phyloP scores from a whole-genome alignment of 2,329 filamentous ascomycete genomes.

The Pyricularia sp. region DNA sequence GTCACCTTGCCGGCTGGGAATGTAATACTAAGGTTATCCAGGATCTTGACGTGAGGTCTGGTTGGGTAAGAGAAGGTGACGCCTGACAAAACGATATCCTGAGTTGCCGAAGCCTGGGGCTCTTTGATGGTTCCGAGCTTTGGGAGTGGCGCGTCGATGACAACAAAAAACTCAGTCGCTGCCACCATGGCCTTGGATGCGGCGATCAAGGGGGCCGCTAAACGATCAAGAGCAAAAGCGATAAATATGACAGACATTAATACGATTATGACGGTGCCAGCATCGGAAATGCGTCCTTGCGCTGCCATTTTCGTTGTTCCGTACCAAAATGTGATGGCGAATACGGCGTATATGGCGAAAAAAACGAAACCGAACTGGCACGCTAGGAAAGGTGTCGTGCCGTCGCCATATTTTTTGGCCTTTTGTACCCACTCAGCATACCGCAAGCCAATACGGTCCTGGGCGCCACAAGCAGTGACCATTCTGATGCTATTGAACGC shows the following conservation, averaged over 20 bases:
- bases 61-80: constrained; percentile 68
- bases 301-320: constrained; percentile 38
- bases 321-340: constrained; percentile 54
- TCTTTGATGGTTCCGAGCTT: constrained; percentile 28
- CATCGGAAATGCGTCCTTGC: constrained; percentile 34
- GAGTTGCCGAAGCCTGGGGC: constrained; percentile 37
- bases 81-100: constrained; percentile 52
- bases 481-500: constrained; percentile 50
- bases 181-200: constrained; percentile 47
- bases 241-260: constrained; percentile 50
- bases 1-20: constrained; percentile 59
- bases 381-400: constrained; percentile 39
- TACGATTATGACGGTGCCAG: constrained; percentile 47
- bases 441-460: constrained; percentile 40
- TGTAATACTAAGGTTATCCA: constrained; percentile 47
- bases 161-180: constrained; percentile 47
- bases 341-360: constrained; percentile 42
- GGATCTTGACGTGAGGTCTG: constrained; percentile 52
- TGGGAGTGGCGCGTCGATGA: constrained; percentile 38
- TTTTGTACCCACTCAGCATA: constrained; percentile 46
- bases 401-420: constrained; percentile 37
- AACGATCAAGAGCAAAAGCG: constrained; percentile 45
- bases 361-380: constrained; percentile 47
- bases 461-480: constrained; percentile 53
- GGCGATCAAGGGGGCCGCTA: constrained; percentile 49